These are phyloP conservation scores for Parmales sp. DNA, from an alignment of 108 stramenopile genomes.

Conservation along the genomic window DNA sequence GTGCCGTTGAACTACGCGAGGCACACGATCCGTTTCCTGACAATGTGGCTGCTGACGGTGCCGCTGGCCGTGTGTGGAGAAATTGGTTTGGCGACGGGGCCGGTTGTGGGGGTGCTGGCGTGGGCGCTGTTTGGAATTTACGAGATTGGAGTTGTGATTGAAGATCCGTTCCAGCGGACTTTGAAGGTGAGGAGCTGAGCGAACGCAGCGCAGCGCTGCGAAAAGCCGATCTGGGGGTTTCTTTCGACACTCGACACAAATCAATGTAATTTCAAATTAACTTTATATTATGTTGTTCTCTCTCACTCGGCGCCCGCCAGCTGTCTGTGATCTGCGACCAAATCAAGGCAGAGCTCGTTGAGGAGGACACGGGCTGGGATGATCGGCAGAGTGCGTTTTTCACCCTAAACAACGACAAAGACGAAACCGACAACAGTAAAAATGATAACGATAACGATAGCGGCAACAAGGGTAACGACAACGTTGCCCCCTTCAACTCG, in stretches of 20 bases:
- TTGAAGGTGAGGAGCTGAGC: not conserved
- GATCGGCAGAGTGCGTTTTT: not conserved
- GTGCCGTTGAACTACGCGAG: slow-evolving; percentile 89
- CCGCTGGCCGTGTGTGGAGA: slow-evolving; percentile 75
- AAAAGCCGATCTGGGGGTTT: no score
- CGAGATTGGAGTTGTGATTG: slow-evolving; percentile 84
- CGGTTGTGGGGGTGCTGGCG: slow-evolving; percentile 60
- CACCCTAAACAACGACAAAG: no score
- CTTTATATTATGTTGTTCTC: no score
- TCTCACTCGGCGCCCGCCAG: no score
- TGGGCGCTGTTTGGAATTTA: slow-evolving; percentile 91
- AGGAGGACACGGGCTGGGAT: not conserved
- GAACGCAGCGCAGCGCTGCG: no score
- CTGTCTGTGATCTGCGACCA: not conserved
- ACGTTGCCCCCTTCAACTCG: no score
- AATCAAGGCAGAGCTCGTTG: not conserved
- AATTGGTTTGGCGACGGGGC: slow-evolving; percentile 65
- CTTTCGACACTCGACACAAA: no score
- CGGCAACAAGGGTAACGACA: no score
- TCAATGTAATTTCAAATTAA: no score
- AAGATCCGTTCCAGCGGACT: slow-evolving; percentile 83
- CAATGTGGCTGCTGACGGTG: slow-evolving; percentile 74
- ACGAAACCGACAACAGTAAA: no score
- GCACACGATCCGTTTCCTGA: slow-evolving; percentile 78
- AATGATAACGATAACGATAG: no score